These are phyloP conservation scores for Myochromella boudieri DNA, from an alignment of 768 basidiomycete species.

Conservation along the genomic window DNA sequence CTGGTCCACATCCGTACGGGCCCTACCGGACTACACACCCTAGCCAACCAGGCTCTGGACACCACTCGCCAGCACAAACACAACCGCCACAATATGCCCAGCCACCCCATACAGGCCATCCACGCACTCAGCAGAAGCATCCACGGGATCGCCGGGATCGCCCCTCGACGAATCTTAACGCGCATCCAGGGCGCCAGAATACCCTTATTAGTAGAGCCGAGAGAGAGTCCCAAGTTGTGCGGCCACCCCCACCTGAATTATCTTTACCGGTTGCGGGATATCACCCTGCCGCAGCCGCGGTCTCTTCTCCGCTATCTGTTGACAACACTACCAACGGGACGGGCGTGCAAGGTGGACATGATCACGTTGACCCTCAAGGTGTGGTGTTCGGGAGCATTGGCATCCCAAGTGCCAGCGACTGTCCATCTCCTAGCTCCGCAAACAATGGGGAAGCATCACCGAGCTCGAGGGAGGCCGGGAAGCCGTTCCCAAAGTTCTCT, in stretches of 20 bases:
- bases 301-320: neutral
- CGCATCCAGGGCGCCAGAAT: neutral
- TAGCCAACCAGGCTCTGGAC: conserved; percentile 23
- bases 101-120: conserved; percentile 8
- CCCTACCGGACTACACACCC: conserved; percentile 35
- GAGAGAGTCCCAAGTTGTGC: too few species aligned
- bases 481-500: conserved; percentile 35
- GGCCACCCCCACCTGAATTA: conserved; percentile 26
- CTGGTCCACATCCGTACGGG: conserved; percentile 28
- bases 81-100: conserved; percentile 14
- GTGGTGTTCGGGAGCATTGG: conserved; percentile 57
- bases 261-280: conserved; percentile 35
- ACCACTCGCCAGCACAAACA: conserved; percentile 24
- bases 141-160: neutral
- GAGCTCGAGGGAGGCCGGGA: conserved; percentile 24
- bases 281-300: conserved; percentile 13
- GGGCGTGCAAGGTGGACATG: neutral
- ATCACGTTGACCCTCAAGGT: neutral
- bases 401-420: conserved; percentile 24
- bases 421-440: conserved; percentile 21
- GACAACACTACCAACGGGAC: neutral
- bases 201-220: too few species aligned
- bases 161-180: neutral
- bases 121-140: conserved; percentile 11
- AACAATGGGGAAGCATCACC: conserved; percentile 5